These are phyloP conservation scores for Trichothecium roseum DNA, from an alignment of 2,329 filamentous ascomycete species.

Conservation along the genomic window DNA sequence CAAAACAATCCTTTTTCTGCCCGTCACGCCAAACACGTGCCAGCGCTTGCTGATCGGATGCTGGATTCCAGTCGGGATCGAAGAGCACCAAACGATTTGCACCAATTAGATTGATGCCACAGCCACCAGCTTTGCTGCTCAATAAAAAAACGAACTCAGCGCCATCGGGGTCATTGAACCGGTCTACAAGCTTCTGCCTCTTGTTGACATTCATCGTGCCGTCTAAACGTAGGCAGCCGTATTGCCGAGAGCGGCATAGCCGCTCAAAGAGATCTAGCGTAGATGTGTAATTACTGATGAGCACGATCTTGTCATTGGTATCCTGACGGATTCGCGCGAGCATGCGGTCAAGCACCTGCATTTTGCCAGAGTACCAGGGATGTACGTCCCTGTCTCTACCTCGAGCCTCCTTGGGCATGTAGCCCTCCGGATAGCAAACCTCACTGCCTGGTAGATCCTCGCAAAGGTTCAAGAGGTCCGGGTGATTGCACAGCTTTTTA, in stretches of 20 bases:
- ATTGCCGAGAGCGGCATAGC: conserved; percentile 73
- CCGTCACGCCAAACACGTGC: conserved; percentile 98
- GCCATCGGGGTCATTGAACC: conserved; percentile 89
- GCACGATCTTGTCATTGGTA: conserved; percentile 97
- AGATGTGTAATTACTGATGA: conserved; percentile 97
- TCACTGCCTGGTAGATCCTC: conserved; percentile 84
- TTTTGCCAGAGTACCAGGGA: conserved; percentile 95
- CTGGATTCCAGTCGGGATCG: conserved; percentile 96
- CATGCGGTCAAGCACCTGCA: conserved; percentile 98
- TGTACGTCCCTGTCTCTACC: conserved; percentile 89
- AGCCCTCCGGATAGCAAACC: conserved; percentile 71
- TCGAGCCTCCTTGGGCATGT: conserved; percentile 74
- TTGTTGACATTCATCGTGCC: conserved; percentile 98
- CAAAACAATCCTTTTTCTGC: conserved; percentile 98
- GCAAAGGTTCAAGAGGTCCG: conserved; percentile 76
- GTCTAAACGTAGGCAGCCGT: conserved; percentile 81
- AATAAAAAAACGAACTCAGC: conserved; percentile 91
- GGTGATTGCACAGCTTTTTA: conserved; percentile 98
- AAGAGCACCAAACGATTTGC: conserved; percentile 92
- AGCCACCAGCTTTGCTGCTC: conserved; percentile 92
- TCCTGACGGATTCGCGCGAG: conserved; percentile 88
- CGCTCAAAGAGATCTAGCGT: conserved; percentile 91
- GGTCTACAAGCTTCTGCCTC: conserved; percentile 92
- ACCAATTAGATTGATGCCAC: conserved; percentile 90
- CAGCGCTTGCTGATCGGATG: conserved; percentile 91